These are phyloP conservation scores for Daucus carota DNA, from an alignment of 129 eudicot genomes.

Conservation along the genomic window DNA sequence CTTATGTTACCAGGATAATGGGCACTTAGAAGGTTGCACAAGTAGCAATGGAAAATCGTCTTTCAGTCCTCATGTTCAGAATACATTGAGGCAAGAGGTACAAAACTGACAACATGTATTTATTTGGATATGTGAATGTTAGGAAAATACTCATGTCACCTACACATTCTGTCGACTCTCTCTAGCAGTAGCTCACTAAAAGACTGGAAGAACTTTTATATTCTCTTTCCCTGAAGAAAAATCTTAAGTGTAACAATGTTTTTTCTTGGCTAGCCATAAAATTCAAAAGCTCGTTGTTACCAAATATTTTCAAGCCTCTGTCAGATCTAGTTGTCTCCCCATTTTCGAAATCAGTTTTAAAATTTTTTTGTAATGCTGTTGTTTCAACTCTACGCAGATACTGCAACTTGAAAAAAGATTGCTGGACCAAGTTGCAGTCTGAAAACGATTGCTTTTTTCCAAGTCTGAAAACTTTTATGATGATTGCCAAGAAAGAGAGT, in stretches of 20 bases:
- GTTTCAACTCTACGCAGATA: slow-evolving; percentile 39
- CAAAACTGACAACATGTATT: background rate
- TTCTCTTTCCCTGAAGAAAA: background rate
- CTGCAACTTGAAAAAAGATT: slow-evolving; percentile 81
- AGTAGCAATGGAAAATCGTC: slow-evolving; percentile 29
- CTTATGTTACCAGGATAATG: slow-evolving; percentile 34
- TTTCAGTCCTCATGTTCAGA: slow-evolving; percentile 43
- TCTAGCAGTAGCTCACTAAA: background rate
- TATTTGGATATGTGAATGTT: too few relatives aligned
- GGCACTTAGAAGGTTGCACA: slow-evolving; percentile 16
- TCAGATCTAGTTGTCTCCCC: background rate
- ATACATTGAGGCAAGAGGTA: slow-evolving; percentile 83
- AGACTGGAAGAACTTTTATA: background rate
- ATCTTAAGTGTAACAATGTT: background rate
- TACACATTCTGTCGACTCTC: background rate
- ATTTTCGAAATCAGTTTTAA: background rate
- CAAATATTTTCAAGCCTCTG: background rate
- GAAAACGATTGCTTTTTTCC: too few relatives aligned
- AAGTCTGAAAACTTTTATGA: too few relatives aligned
- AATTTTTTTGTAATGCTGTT: background rate
- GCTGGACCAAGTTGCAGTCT: slow-evolving; percentile 63
- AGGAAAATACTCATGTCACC: background rate
- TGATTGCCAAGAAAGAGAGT: too few relatives aligned
- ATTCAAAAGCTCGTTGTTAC: background rate
- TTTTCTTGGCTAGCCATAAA: background rate